These are phyloP conservation scores for Fagus crenata DNA, from an alignment of 306 rosid species.

Conservation along the genomic window DNA sequence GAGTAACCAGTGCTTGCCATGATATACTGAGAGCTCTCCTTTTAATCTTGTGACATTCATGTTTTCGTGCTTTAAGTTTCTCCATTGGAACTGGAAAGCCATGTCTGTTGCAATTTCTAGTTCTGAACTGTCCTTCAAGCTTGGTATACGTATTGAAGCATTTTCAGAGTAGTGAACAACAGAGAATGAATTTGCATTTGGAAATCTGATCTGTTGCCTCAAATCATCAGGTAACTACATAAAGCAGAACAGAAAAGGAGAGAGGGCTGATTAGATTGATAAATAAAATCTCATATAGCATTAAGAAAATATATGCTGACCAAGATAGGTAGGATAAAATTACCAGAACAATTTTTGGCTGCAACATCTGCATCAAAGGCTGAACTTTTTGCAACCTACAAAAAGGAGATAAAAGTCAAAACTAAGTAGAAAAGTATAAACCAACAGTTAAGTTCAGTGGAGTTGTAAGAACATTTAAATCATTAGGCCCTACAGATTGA, in stretches of 20 bases:
- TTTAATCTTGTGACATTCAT: slow-evolving; percentile 54
- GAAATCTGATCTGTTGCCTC: slow-evolving; percentile 32
- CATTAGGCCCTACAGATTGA: background rate
- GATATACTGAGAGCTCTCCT: slow-evolving; percentile 52
- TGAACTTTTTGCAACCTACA: slow-evolving; percentile 59
- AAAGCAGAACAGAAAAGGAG: slow-evolving; percentile 20
- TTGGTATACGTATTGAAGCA: slow-evolving; percentile 46
- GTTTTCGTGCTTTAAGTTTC: slow-evolving; percentile 47
- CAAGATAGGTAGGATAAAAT: slow-evolving; percentile 10
- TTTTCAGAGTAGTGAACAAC: slow-evolving; percentile 53
- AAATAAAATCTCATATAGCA: slow-evolving; percentile 14
- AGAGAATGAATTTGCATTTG: slow-evolving; percentile 39
- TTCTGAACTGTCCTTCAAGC: slow-evolving; percentile 43
- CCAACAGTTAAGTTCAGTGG: slow-evolving; percentile 6
- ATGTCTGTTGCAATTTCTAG: slow-evolving; percentile 55
- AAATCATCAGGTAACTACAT: slow-evolving; percentile 61
- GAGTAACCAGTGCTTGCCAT: slow-evolving; percentile 49
- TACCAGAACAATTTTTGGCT: slow-evolving; percentile 70
- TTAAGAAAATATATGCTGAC: background rate
- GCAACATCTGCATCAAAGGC: slow-evolving; percentile 58
- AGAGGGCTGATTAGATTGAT: background rate
- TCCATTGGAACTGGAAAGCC: slow-evolving; percentile 64
- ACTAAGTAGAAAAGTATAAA: slow-evolving; percentile 19
- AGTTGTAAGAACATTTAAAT: slow-evolving; percentile 1
- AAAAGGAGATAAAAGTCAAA: slow-evolving; percentile 12